Base-by-base conservation (phyloP, 2,329 filamentous ascomycete genomes). In the Pestalotiopsis sp. region DNA sequence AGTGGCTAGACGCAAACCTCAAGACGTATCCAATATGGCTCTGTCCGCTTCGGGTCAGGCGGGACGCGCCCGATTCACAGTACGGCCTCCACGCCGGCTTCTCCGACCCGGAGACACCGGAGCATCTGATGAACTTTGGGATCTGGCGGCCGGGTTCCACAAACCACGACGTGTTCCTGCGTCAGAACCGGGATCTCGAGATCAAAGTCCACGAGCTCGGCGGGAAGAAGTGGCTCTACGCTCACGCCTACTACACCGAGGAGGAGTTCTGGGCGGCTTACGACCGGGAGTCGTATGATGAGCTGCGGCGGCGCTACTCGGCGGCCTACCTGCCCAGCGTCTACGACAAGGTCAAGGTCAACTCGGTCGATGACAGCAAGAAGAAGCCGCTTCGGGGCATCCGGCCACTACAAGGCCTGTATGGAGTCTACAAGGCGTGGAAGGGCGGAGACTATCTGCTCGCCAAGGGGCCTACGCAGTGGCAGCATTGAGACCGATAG, bases 171-270 rank as follows among this genome's bases (percentile, higher is more conserved):
- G 79, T 82, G 11, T 87, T 87, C 64, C 80, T 91, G 9, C 73
- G 75, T 1, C 80, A 83, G 64, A 93, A 93, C 76, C 84, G 88
- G 0, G 83, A 82, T 0, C 81, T 93, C 1, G 91, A 93, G 78
- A 79, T 82, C 9, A 88, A 86, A 67, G 82, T 92, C 0, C 83
- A 84, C 9, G 84, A 87, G 31, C 82, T 91, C 6, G 83, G 86
- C 2, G 91, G 91, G 5, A 90, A 88, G 82, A 92, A 92, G 78
- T 92, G 89, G 82, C 79, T 93, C 1, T 93, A 93, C 71, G 90
- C 90, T 0, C 90, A 92, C 68, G 88, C 89, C 0, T 92, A 90
- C 77, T 92, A 92, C 76, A 87, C 84, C 3, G 87, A 91, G 75
- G 84, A 87, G 0, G 91, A 93, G 71, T 93, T 93, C 76, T 92